phyloP scores from a whole-genome alignment of 257 asterid genomes.

The Paulownia fortunei region DNA sequence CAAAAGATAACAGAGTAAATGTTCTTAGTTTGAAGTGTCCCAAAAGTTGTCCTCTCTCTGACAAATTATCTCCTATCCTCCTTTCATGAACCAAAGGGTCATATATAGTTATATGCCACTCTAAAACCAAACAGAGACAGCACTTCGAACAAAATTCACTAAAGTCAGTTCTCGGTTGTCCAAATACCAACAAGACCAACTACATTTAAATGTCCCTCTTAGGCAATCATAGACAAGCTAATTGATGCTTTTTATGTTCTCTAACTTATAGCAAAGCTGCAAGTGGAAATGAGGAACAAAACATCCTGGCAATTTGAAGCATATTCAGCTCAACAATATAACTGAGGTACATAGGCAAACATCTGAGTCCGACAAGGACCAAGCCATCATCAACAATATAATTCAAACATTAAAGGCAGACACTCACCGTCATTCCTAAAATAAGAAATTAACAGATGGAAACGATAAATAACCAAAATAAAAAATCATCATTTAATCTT shows the following conservation, averaged over 20 bases:
- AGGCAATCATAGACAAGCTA: not conserved
- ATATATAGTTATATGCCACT: not conserved
- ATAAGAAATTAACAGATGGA: not conserved
- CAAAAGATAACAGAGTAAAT: not conserved
- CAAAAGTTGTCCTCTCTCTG: not conserved
- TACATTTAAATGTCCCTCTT: not conserved
- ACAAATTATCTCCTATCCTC: not conserved
- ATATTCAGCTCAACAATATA: not conserved
- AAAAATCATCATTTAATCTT: not conserved
- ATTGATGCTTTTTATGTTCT: not conserved
- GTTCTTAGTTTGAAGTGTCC: not conserved
- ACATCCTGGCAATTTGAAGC: constrained; percentile 5
- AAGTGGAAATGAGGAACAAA: not conserved
- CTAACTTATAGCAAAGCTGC: not conserved
- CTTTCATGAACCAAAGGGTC: not conserved
- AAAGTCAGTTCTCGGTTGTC: not conserved
- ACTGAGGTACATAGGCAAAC: not conserved
- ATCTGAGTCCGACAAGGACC: not conserved
- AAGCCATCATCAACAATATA: not conserved
- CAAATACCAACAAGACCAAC: not conserved
- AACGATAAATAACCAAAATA: not conserved
- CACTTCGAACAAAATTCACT: not conserved
- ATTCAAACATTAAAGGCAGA: not conserved
- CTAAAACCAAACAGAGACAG: not conserved
- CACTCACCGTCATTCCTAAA: not conserved